Conservation (phyloP, 495 filamentous ascomycete species). For the Penicillium chermesinum region DNA sequence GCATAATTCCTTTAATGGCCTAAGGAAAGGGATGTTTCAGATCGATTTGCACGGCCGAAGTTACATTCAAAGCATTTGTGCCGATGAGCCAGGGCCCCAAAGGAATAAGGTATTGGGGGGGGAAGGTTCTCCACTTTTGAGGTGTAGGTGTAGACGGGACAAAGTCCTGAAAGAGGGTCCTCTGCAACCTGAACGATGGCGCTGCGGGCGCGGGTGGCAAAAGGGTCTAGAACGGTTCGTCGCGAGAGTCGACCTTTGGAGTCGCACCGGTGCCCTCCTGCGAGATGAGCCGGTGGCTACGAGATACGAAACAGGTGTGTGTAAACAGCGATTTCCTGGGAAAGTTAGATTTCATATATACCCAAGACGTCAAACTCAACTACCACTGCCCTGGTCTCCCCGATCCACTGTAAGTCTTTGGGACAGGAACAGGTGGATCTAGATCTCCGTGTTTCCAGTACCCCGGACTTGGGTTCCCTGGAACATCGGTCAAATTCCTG, state of each 20-base stretch:
- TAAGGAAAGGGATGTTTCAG: not conserved
- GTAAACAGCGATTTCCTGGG: not conserved
- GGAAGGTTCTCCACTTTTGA: too few relatives aligned
- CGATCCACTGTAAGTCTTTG: slow-evolving; percentile 17
- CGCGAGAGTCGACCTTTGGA: slow-evolving; percentile 1
- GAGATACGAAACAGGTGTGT: not conserved
- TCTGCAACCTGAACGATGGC: not conserved
- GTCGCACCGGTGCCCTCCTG: slow-evolving; percentile 1
- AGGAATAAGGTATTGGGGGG: too few relatives aligned
- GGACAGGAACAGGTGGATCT: slow-evolving; percentile 27
- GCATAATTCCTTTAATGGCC: not conserved
- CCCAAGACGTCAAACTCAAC: not conserved
- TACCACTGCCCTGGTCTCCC: slow-evolving; percentile 8
- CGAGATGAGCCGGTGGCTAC: not conserved
- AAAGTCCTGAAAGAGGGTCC: not conserved
- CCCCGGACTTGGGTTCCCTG: slow-evolving; percentile 16
- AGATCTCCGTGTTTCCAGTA: slow-evolving; percentile 23
- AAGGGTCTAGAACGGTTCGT: slow-evolving; percentile 8
- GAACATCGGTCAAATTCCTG: slow-evolving; percentile 13
- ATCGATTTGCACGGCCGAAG: not conserved
- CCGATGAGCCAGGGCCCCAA: too few relatives aligned
- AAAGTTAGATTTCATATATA: not conserved
- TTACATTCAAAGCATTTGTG: not conserved
- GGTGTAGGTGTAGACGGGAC: too few relatives aligned
- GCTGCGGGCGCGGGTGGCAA: not conserved